These are phyloP conservation scores for Xanthoceras sorbifolium DNA, from an alignment of 345 rosid species.

Conservation along the genomic window DNA sequence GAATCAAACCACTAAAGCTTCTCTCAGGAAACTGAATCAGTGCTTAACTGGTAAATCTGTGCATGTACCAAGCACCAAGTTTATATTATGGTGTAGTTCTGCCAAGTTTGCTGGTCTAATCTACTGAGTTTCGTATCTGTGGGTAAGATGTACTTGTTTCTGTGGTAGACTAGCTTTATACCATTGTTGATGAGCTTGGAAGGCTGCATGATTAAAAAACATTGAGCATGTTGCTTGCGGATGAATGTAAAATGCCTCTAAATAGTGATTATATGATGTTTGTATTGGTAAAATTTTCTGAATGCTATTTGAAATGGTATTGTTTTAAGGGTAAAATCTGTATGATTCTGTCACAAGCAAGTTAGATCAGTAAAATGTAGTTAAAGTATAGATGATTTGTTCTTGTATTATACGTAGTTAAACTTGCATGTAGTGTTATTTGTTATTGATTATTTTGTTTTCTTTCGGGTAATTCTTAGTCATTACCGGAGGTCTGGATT, in stretches of 20 bases:
- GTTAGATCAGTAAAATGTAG: neutral
- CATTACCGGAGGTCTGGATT: slow-evolving; percentile 88
- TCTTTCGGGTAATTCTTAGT: slow-evolving; percentile 39
- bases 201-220: neutral
- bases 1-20: neutral
- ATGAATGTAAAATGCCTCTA: neutral
- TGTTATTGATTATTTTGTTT: neutral
- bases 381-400: neutral
- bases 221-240: neutral
- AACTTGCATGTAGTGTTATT: neutral
- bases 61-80: neutral
- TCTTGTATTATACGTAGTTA: neutral
- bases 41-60: neutral
- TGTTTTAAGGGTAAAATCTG: neutral
- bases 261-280: neutral
- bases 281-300: neutral
- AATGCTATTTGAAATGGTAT: slow-evolving; percentile 5
- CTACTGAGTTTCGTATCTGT: neutral
- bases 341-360: neutral
- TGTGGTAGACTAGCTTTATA: neutral
- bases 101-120: neutral
- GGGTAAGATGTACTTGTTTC: neutral
- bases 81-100: neutral
- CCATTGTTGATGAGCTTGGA: neutral
- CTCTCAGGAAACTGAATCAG: no score